Evolutionary conservation across 2,329 filamentous ascomycete genomes (phyloP).

Genomic region (Phialophora macrospora): DNA sequence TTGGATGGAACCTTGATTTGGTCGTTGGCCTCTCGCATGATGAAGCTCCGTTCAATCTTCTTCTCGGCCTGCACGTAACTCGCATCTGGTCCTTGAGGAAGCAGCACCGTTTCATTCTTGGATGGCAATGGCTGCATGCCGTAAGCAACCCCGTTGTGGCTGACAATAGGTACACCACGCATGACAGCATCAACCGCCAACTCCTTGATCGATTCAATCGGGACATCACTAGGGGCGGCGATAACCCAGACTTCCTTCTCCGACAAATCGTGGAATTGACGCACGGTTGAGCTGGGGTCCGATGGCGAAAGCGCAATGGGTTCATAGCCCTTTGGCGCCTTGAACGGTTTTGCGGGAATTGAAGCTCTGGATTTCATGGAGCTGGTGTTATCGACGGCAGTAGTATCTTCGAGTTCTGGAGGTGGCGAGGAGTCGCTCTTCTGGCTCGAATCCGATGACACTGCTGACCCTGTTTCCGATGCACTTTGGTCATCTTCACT

Average conservation of each 20-base stretch:
- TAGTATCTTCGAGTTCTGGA: conserved; percentile 4
- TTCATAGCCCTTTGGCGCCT: conserved; percentile 52
- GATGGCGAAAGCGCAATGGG: conserved; percentile 35
- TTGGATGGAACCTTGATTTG: conserved; percentile 10
- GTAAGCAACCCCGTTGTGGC: conserved; percentile 48
- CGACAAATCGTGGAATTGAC: conserved; percentile 38
- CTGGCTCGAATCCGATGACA: conserved; percentile 24
- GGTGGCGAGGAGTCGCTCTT: conserved; percentile 21
- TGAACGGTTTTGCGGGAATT: conserved; percentile 46
- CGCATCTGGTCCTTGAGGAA: conserved; percentile 41
- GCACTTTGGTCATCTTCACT: conserved; percentile 7
- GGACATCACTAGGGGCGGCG: conserved; percentile 51
- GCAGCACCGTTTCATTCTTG: conserved; percentile 44
- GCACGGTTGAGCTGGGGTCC: conserved; percentile 21
- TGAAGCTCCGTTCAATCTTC: conserved; percentile 38
- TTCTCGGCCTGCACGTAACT: conserved; percentile 36
- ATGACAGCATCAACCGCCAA: conserved; percentile 50
- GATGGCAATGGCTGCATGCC: conserved; percentile 27
- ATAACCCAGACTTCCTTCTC: conserved; percentile 57
- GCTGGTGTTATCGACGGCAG: conserved; percentile 6
- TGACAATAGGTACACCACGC: conserved; percentile 50
- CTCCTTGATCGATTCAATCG: conserved; percentile 52
- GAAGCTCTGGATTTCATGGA: conserved; percentile 9
- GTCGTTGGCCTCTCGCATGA: conserved; percentile 31
- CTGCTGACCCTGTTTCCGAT: conserved; percentile 19